Base-by-base conservation (phyloP, 192 early-diverging fungal genomes). In the Linnemannia schmuckeri region DNA sequence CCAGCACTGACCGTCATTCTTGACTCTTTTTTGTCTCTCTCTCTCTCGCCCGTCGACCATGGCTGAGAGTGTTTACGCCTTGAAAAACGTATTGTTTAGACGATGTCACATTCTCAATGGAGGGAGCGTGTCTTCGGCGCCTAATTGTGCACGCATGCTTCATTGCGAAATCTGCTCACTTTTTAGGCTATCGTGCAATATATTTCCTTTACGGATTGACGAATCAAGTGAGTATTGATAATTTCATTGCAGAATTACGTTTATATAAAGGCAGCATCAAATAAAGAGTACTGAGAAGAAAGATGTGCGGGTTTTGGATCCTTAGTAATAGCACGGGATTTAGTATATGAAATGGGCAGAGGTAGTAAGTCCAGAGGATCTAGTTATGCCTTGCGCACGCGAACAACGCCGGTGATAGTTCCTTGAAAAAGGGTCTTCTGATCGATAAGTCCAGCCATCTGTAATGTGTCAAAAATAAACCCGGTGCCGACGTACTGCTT, bases 401-500 rank as follows among this genome's bases (percentile, higher is more conserved):
- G 70, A 72, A 79, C 54, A 57, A 79, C 78, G 24, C 78, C 78
- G 37, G 78, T 79, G 52, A 79, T 79, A 44, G 78, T 79, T 52
- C 78, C 78, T 72, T 79, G 78, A 44, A 79, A 52, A 27, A 79
- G 70, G 35, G 38, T 30, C 12, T 22, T 52, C 42, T 79, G 46
- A 41, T n/a, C 10, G 78, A 61, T 79, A 22, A 79, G 70, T 72
- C 78, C 78, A 47, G 78, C 78, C 78, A 79, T 79, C 78, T 79
- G 78, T n/a, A 79, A 52, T 30, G 78, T 79, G 52, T 79, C 78
- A 42, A 41, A 79, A 72, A 79, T 72, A 40, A 72, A 79, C n/a
- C 78, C 78, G 10, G 69, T 55, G 10, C 78, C 78, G 27, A 79
- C 78, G 22, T 44, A 79, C 47, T 79, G 78, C 78, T 79, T 79